Base-by-base conservation (phyloP, 805 yeast genomes). In the Metschnikowia borealis region DNA sequence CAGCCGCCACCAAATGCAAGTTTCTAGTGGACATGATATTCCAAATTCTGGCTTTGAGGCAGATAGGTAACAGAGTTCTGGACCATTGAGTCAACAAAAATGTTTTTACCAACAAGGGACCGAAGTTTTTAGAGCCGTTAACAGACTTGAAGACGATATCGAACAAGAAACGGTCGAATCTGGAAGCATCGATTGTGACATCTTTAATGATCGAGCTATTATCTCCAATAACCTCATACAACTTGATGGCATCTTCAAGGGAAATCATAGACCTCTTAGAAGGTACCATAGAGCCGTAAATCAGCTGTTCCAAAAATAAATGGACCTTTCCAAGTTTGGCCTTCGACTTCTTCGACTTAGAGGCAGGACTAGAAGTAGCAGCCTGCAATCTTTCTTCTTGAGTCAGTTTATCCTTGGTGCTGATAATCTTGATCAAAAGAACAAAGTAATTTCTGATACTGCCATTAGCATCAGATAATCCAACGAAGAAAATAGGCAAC, bases 31-130 rank as follows among this genome's bases (percentile, higher is more conserved):
- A 59, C 7, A 68, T 51, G 18, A 71, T 57, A 8, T 39, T 53
- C 77, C 77, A 73, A 3, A 60, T 68, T 29, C 72, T 68, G 39
- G 71, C 65, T 61, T 89, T 87, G 20, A 88, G 72, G 18, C 68
- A 75, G 17, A 73, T 53, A 6, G 75, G 67, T 56, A 59, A 65
- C 20, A 50, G 50, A 8, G 63, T 46, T 35, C 68, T 56, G 1
- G 74, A 63, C 60, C 88, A 86, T 65, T 89, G 94, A 49, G 85
- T 82, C 17, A 85, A 80, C 59, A 89, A 74, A 56, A 84, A 87
- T 0, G 90, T 79, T 51, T 66, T 66, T 48, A 84, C 65, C 41
- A 79, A 73, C 5, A 85, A 68, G 50, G 79, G 77, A 14, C 84
- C 85, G 39, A 78, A 62, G 52, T 79, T 82, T 62, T 84, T 83